These are phyloP conservation scores for Xylariales sp. DNA, from an alignment of 2,329 filamentous ascomycete species.

Conservation along the genomic window DNA sequence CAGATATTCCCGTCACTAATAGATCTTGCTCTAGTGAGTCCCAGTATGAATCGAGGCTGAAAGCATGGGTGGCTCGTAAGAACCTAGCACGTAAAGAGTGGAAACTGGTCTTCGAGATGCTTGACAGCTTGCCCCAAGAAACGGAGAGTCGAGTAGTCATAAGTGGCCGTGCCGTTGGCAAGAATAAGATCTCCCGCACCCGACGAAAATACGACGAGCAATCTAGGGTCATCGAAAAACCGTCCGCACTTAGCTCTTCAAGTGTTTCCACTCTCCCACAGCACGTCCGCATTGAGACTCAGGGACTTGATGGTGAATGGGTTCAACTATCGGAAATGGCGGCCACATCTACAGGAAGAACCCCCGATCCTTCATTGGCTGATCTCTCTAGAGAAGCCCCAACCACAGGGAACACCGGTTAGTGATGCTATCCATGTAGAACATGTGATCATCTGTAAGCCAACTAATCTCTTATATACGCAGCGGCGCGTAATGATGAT, in stretches of 20 bases:
- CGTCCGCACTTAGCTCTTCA: background rate
- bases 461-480: too few species aligned
- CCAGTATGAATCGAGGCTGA: background rate
- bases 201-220: background rate
- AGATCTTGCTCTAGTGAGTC: background rate
- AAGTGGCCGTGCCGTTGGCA: background rate
- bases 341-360: too few species aligned
- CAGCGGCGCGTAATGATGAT: too few species aligned
- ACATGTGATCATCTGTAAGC: too few species aligned
- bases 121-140: background rate
- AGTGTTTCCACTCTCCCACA: background rate
- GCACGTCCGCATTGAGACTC: background rate
- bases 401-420: too few species aligned
- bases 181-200: background rate
- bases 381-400: too few species aligned
- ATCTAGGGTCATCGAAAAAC: background rate
- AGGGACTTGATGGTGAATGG: background rate
- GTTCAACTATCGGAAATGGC: background rate
- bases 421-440: too few species aligned
- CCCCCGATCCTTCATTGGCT: too few species aligned
- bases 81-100: background rate
- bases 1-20: too few species aligned
- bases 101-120: background rate
- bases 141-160: slow-evolving; percentile 1
- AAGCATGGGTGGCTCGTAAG: background rate